Evolutionary conservation across 306 rosid genomes (phyloP).

Genomic region (Casuarina cunninghamiana): DNA sequence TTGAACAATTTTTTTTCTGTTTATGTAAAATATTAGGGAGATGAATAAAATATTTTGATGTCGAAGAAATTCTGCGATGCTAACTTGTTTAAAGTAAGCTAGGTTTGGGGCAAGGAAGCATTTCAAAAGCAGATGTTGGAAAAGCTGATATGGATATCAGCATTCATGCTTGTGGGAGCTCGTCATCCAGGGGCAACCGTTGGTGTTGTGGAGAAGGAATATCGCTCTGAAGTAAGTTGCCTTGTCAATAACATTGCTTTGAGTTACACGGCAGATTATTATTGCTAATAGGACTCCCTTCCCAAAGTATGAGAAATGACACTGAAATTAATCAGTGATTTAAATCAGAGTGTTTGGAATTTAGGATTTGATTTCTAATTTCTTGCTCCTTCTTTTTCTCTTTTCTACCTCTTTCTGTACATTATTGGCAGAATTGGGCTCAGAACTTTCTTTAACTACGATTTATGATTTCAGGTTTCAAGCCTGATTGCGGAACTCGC

Average conservation of each 20-base stretch:
- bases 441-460: slow-evolving; percentile 10
- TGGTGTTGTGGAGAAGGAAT: slow-evolving; percentile 81
- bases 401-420: background rate
- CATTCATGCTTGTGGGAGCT: slow-evolving; percentile 96
- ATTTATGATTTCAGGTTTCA: slow-evolving; percentile 57
- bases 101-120: slow-evolving; percentile 82
- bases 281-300: background rate
- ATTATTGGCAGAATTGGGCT: background rate
- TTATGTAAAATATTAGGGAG: background rate
- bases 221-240: slow-evolving; percentile 66
- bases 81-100: slow-evolving; percentile 23
- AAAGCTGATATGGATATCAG: slow-evolving; percentile 92
- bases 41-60: background rate
- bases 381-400: background rate
- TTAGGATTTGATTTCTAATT: background rate
- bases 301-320: background rate
- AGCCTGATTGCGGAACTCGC: slow-evolving; percentile 79
- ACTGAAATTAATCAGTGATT: background rate
- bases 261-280: background rate
- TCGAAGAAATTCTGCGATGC: slow-evolving; percentile 11
- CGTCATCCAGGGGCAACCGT: slow-evolving; percentile 82
- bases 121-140: slow-evolving; percentile 94
- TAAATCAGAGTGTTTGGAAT: background rate
- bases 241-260: slow-evolving; percentile 6
- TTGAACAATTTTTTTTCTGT: background rate